These are phyloP conservation scores for Alternaria infectoria DNA, from an alignment of 2,329 filamentous ascomycete species.

Conservation along the genomic window DNA sequence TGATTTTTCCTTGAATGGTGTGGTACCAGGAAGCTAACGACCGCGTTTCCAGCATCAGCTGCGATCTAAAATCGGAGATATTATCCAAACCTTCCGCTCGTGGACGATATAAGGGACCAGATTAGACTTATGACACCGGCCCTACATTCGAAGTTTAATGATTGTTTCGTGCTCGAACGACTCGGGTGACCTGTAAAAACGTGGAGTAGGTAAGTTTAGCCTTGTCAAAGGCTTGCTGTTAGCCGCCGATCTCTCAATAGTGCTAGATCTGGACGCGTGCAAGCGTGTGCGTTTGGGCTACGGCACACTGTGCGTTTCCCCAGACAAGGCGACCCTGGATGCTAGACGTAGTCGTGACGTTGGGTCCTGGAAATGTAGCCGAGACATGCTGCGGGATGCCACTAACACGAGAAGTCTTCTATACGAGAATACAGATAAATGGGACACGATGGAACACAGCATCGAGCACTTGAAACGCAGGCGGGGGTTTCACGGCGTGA, in stretches of 20 bases:
- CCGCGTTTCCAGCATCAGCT: conserved; percentile 4
- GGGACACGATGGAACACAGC: conserved; percentile 28
- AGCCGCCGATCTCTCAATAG: conserved; percentile 6
- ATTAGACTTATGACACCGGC: background rate
- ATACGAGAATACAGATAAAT: conserved; percentile 4
- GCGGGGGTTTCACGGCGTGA: conserved; percentile 21
- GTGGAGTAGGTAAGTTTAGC: conserved; percentile 1
- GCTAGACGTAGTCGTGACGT: conserved; percentile 8
- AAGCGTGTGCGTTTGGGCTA: background rate
- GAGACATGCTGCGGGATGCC: conserved; percentile 1
- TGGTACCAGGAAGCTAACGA: background rate
- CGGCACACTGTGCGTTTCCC: background rate
- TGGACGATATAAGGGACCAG: background rate
- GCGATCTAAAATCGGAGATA: background rate
- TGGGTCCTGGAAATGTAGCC: background rate
- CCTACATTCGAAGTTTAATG: background rate
- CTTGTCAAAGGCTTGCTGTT: conserved; percentile 1
- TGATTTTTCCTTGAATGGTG: background rate
- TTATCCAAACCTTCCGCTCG: background rate
- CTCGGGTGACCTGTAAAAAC: conserved; percentile 2
- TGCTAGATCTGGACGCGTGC: background rate
- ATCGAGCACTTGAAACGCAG: conserved; percentile 29
- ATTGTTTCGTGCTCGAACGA: background rate
- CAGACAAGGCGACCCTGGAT: conserved; percentile 1
- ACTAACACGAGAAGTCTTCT: background rate